These are phyloP conservation scores for Epichloe hybrida DNA, from an alignment of 2,329 filamentous ascomycete genomes.

Conservation along the genomic window DNA sequence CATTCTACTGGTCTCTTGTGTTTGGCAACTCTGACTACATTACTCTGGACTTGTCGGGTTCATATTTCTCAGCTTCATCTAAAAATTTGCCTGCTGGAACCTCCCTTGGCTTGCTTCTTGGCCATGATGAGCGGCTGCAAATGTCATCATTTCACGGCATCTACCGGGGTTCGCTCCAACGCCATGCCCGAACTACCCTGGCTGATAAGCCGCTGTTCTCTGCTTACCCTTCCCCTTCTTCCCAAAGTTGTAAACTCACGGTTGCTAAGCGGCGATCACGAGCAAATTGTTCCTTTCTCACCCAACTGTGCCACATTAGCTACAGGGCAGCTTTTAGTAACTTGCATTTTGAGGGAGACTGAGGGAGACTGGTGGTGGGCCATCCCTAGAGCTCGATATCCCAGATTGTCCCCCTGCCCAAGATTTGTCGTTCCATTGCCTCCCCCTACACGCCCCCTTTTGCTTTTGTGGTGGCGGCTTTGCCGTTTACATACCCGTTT, in stretches of 20 bases:
- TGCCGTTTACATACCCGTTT: constrained; percentile 1
- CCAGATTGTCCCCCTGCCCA: background rate
- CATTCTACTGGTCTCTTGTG: constrained; percentile 3
- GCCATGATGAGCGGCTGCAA: background rate
- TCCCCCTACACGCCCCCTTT: background rate
- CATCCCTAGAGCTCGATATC: background rate
- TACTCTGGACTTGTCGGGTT: background rate
- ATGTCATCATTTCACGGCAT: background rate
- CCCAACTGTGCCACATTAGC: background rate
- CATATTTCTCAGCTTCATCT: background rate
- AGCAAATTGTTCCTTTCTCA: background rate
- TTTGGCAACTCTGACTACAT: background rate
- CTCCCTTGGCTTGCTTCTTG: background rate
- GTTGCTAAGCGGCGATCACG: background rate
- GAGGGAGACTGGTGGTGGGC: background rate
- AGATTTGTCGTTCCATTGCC: background rate
- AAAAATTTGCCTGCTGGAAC: background rate
- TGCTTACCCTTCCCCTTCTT: too few species aligned
- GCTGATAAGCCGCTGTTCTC: background rate
- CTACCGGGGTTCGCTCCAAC: constrained; percentile 1
- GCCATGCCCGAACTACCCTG: constrained; percentile 1
- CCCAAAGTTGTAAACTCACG: background rate
- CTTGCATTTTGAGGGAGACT: background rate
- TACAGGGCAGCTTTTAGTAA: background rate
- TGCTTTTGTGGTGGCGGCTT: constrained; percentile 5